A percentile compares a stretch with the other conserved stretches of the same genome.
phyloP scores from a whole-genome alignment of 169 alveolate genomes.

The Condylostoma magnum region DNA sequence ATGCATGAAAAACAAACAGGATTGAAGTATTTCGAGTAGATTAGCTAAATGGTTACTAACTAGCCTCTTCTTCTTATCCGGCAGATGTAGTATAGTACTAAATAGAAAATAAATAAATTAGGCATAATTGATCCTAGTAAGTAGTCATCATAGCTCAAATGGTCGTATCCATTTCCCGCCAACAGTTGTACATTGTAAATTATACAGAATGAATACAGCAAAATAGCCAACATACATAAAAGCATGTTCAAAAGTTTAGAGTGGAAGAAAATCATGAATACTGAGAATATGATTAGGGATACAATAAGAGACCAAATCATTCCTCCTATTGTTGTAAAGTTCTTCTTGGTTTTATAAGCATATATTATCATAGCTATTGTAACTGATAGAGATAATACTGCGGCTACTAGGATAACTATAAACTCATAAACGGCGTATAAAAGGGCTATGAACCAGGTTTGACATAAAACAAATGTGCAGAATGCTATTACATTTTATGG shows the following conservation, averaged over 20 bases:
- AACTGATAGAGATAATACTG: constrained; percentile 5
- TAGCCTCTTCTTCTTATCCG: no score
- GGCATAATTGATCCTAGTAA: constrained; percentile 1
- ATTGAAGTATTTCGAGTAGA: no score
- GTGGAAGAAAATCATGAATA: not conserved
- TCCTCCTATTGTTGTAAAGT: constrained; percentile 19
- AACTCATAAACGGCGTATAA: constrained; percentile 16
- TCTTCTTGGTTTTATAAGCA: constrained; percentile 17
- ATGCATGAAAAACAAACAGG: no score
- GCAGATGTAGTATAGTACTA: no score
- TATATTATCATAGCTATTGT: constrained; percentile 6
- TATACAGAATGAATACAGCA: constrained; percentile 63
- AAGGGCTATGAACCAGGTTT: constrained; percentile 5
- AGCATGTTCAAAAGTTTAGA: not conserved
- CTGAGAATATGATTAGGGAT: not conserved
- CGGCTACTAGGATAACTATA: constrained; percentile 2
- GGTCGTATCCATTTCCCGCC: constrained; percentile 68
- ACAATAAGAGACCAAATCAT: not conserved
- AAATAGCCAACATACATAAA: constrained; percentile 50
- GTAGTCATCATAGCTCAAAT: constrained; percentile 42
- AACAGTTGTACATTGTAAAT: constrained; percentile 78
- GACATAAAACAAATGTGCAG: constrained; percentile 7
- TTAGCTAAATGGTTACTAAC: no score
- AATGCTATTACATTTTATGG: constrained; percentile 22
- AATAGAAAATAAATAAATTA: not conserved